A percentile compares a stretch with the other conserved stretches of the same genome.
phyloP scores from a whole-genome alignment of 2,329 filamentous ascomycete species.

The Venturia carpophila region DNA sequence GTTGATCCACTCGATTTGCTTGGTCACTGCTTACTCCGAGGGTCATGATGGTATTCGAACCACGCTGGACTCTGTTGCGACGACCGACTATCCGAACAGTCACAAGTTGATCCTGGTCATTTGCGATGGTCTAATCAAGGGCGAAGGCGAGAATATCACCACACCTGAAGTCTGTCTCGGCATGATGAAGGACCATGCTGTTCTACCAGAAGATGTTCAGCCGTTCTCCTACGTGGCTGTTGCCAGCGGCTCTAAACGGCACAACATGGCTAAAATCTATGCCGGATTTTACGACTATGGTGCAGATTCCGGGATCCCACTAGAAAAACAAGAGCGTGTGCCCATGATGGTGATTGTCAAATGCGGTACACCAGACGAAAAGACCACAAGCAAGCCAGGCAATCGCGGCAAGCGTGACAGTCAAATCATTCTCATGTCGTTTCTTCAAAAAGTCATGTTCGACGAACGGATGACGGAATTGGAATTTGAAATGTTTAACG shows the following conservation, averaged over 20 bases:
- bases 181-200: constrained; percentile 91
- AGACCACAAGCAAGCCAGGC: constrained; percentile 73
- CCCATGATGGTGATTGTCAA: constrained; percentile 97
- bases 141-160: constrained; percentile 74
- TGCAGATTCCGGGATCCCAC: constrained; percentile 64
- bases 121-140: constrained; percentile 96
- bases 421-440: constrained; percentile 98
- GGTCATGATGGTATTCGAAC: constrained; percentile 87
- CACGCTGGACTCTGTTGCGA: constrained; percentile 90
- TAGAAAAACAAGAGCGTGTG: constrained; percentile 88
- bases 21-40: constrained; percentile 96
- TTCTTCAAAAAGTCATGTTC: constrained; percentile 99
- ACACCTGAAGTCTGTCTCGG: constrained; percentile 83
- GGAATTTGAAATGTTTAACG: constrained; percentile 99
- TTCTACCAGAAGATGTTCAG: constrained; percentile 72
- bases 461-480: constrained; percentile 99
- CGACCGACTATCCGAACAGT: constrained; percentile 97
- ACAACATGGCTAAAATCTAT: constrained; percentile 99
- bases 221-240: constrained; percentile 95
- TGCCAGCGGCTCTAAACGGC: constrained; percentile 87
- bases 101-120: constrained; percentile 96
- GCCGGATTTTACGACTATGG: constrained; percentile 98
- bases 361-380: constrained; percentile 86
- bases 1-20: constrained; percentile 82
- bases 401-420: constrained; percentile 98